Evolutionary conservation across 1,139 yeast species (phyloP), one percentile per base, ranked within the genome.

Genomic region (Nematodospora anomalae): DNA sequence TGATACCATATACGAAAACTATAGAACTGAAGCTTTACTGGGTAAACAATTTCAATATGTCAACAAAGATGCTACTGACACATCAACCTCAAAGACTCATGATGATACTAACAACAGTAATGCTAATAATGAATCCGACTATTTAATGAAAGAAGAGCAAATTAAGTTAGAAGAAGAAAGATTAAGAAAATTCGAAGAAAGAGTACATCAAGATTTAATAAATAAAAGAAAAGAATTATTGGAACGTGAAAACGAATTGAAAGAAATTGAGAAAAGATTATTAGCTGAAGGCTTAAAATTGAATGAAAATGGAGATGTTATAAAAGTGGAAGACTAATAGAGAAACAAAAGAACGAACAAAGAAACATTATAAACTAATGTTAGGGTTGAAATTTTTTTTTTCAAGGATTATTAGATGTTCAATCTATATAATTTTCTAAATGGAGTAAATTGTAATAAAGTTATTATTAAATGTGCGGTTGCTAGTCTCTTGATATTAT

Each of bases 181-280:
- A 58, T 69, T 84, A 52, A 79, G 71, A 55, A 86, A 85, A 37
- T 84, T 83, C 54, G 94, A 84, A 61, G 87, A 83, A 57, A 74
- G 96, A 49, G 96, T 92, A 16, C 96, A 88, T 60, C 85, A 84
- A 54, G 97, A 90, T 58, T 74, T 92, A 60, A 72, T 85, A 52
- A 79, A 79, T 56, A 89, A 89, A 72, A 76, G 95, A 49, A 80
- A 83, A 52, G 96, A 88, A 60, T 74, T 92, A 46, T 72, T 83
- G 52, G 89, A 88, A 40, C 79, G 97, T 56, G 98, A 92, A 62
- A 79, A 82, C 50, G 97, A 92, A 58, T 75, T 92, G 55, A 79
- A 78, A 51, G 90, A 83, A 44, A 83, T 87, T 50, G 96, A 88
- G 57, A 83, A 79, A 52, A 71, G 92, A 50, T 71, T 85, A 48